These are phyloP conservation scores for Penicillium italicum DNA, from an alignment of 2,329 filamentous ascomycete species.

Conservation along the genomic window DNA sequence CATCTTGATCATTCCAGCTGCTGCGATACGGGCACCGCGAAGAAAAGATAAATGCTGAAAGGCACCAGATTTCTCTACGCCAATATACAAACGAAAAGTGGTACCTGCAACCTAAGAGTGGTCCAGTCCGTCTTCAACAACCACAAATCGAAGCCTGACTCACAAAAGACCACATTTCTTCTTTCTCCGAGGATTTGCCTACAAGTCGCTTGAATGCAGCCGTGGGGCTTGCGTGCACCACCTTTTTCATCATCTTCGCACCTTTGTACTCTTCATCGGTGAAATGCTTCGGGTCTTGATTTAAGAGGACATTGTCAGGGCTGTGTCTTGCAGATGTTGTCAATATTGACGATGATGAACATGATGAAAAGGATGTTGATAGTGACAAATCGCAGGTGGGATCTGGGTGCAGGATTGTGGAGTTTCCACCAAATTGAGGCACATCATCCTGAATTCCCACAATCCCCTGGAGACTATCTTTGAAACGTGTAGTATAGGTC, in stretches of 20 bases:
- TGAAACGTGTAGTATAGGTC: slow-evolving; percentile 65
- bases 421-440: slow-evolving; percentile 49
- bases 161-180: slow-evolving; percentile 96
- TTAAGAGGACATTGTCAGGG: slow-evolving; percentile 3
- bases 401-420: slow-evolving; percentile 17
- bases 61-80: slow-evolving; percentile 81
- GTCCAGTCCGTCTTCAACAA: no score
- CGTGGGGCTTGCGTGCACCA: slow-evolving; percentile 65
- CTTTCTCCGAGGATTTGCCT: slow-evolving; percentile 68
- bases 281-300: slow-evolving; percentile 53
- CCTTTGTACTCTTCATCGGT: slow-evolving; percentile 61
- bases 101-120: slow-evolving; percentile 60
- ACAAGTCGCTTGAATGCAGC: slow-evolving; percentile 75
- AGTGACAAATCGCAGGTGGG: neutral
- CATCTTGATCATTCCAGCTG: slow-evolving; percentile 81
- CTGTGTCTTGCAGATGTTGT: slow-evolving; percentile 22
- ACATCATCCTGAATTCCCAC: slow-evolving; percentile 60
- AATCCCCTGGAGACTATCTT: slow-evolving; percentile 74
- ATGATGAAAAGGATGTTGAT: neutral
- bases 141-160: no score
- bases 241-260: slow-evolving; percentile 58
- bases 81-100: slow-evolving; percentile 73
- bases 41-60: slow-evolving; percentile 92
- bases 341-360: slow-evolving; percentile 22
- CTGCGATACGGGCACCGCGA: slow-evolving; percentile 73